Percentiles rank a stretch among this genome's conserved stretches.
Conservation (phyloP, 2,329 filamentous ascomycete genomes). For the Pseudopithomyces chartarum region DNA sequence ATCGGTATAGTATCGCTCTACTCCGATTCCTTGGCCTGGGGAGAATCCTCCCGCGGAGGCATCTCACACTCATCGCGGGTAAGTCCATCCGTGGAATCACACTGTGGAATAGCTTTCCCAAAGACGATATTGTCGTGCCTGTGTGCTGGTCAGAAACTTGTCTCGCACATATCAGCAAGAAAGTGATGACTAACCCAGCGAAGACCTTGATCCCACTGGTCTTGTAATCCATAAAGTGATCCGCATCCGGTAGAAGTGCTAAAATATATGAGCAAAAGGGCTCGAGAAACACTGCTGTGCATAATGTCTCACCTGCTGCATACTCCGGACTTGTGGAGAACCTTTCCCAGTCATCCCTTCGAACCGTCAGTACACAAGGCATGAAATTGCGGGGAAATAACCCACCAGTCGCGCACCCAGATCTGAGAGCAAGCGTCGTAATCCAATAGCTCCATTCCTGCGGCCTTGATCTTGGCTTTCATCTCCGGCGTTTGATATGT, state of each 20-base stretch:
- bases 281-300: too few species aligned
- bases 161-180: too few species aligned
- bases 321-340: slow-evolving; percentile 29
- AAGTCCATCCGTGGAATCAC: slow-evolving; percentile 28
- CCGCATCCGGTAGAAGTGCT: slow-evolving; percentile 29
- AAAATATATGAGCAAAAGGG: background rate
- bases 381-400: background rate
- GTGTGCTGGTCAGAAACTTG: background rate
- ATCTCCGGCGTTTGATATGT: slow-evolving; percentile 27
- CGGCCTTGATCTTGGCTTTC: slow-evolving; percentile 24
- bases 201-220: slow-evolving; percentile 28
- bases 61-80: slow-evolving; percentile 3
- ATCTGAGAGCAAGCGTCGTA: slow-evolving; percentile 30
- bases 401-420: slow-evolving; percentile 25
- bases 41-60: background rate
- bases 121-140: slow-evolving; percentile 29
- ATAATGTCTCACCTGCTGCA: slow-evolving; percentile 13
- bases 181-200: slow-evolving; percentile 26
- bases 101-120: slow-evolving; percentile 31
- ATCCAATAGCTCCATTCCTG: slow-evolving; percentile 30
- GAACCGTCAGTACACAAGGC: background rate
- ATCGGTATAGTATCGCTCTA: background rate
- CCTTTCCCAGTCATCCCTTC: slow-evolving; percentile 27
- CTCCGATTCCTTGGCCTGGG: background rate
- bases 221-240: slow-evolving; percentile 34